phyloP scores from a whole-genome alignment of 257 asterid species.

The Solanum tarijense region DNA sequence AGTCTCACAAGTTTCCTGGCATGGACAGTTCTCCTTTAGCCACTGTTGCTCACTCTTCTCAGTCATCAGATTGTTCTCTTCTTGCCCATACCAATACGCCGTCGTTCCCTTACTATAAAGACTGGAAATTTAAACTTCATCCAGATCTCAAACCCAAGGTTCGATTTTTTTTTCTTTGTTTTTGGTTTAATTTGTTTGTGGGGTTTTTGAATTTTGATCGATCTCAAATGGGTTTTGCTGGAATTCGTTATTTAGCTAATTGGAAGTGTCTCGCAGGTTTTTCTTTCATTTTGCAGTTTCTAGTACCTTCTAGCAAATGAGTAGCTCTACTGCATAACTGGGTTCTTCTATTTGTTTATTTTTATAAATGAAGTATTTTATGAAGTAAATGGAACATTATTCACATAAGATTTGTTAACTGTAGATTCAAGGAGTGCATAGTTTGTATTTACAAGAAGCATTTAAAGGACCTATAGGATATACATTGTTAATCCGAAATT shows the following conservation, averaged over 20 bases:
- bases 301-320: neutral
- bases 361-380: neutral
- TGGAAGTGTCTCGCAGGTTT: neutral
- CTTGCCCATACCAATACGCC: slow-evolving; percentile 9
- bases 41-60: slow-evolving; percentile 12
- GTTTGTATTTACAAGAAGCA: neutral
- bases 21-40: slow-evolving; percentile 30
- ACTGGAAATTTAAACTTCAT: slow-evolving; percentile 25
- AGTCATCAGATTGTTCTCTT: slow-evolving; percentile 23
- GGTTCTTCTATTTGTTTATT: neutral
- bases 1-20: slow-evolving; percentile 37
- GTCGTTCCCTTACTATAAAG: slow-evolving; percentile 42
- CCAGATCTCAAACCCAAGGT: slow-evolving; percentile 49
- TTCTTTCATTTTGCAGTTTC: neutral
- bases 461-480: neutral
- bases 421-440: neutral
- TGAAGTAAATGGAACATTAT: neutral
- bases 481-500: neutral
- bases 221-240: neutral
- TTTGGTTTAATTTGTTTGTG: neutral
- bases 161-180: neutral
- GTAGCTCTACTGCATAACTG: neutral
- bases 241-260: neutral
- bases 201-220: neutral
- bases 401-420: neutral